phyloP scores from a whole-genome alignment of 2,329 filamentous ascomycete species.

The Fusarium sp. region DNA sequence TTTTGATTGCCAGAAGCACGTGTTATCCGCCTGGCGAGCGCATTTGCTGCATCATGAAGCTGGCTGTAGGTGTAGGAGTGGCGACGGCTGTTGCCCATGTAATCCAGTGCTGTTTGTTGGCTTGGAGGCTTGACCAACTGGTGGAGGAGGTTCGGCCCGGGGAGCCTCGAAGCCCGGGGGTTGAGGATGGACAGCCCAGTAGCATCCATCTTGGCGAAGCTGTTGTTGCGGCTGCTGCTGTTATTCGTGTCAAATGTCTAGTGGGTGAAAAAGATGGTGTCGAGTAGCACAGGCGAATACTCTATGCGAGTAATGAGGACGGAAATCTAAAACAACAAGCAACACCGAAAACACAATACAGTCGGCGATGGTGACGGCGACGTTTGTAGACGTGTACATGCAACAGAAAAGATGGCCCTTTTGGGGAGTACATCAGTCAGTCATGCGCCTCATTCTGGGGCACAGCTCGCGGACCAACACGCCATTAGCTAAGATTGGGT shows the following conservation, averaged over 20 bases:
- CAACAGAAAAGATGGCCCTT: slow-evolving; percentile 40
- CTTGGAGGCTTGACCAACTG: slow-evolving; percentile 67
- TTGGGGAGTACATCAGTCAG: slow-evolving; percentile 40
- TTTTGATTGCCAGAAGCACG: slow-evolving; percentile 8
- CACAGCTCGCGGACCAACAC: slow-evolving; percentile 37
- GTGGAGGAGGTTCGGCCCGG: slow-evolving; percentile 62
- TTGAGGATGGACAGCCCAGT: slow-evolving; percentile 60
- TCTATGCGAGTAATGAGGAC: slow-evolving; percentile 1
- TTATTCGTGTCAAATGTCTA: background rate
- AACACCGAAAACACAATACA: slow-evolving; percentile 11
- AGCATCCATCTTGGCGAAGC: slow-evolving; percentile 41
- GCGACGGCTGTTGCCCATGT: slow-evolving; percentile 40
- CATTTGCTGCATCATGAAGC: slow-evolving; percentile 69
- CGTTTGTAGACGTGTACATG: slow-evolving; percentile 21
- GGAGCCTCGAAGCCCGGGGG: slow-evolving; percentile 52
- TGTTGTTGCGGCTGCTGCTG: slow-evolving; percentile 5
- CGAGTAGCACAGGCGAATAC: slow-evolving; percentile 2
- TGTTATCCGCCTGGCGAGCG: slow-evolving; percentile 65
- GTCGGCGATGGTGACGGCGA: slow-evolving; percentile 16
- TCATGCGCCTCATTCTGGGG: slow-evolving; percentile 39
- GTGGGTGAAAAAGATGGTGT: slow-evolving; percentile 8
- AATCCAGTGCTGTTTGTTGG: slow-evolving; percentile 48
- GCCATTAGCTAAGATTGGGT: slow-evolving; percentile 43
- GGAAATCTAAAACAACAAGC: slow-evolving; percentile 28
- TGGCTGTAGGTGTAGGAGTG: slow-evolving; percentile 69